These are phyloP conservation scores for Neonectria sp. DNA, from an alignment of 2,329 filamentous ascomycete species.

Conservation along the genomic window DNA sequence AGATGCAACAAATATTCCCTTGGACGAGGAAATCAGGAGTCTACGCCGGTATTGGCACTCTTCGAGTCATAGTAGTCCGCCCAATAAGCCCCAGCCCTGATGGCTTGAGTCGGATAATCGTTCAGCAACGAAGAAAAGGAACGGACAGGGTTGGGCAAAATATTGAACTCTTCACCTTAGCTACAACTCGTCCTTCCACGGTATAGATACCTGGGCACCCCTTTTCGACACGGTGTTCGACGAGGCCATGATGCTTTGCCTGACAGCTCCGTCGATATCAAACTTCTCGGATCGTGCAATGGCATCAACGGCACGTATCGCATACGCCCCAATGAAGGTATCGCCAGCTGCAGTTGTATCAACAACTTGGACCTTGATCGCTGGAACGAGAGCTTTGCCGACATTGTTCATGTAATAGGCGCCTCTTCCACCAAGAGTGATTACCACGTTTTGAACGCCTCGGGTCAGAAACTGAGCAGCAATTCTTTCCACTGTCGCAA, in stretches of 20 bases:
- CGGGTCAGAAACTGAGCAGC: slow-evolving; percentile 68
- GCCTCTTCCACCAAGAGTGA: slow-evolving; percentile 77
- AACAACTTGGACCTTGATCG: slow-evolving; percentile 68
- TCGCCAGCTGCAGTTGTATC: slow-evolving; percentile 84
- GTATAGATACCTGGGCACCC: neutral
- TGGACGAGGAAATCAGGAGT: neutral
- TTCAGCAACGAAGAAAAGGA: too few species aligned
- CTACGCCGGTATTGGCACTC: neutral
- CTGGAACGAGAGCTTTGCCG: slow-evolving; percentile 52
- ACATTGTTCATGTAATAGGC: slow-evolving; percentile 50
- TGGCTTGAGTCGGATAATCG: neutral
- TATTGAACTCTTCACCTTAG: neutral
- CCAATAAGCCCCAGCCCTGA: neutral
- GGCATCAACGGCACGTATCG: slow-evolving; percentile 55
- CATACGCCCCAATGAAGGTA: slow-evolving; percentile 81
- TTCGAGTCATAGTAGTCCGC: neutral
- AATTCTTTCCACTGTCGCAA: slow-evolving; percentile 54
- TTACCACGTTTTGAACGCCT: slow-evolving; percentile 75
- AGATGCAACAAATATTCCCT: neutral
- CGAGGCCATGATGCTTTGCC: neutral
- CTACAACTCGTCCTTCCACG: neutral
- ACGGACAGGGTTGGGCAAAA: neutral
- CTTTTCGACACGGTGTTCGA: neutral
- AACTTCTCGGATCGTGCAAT: neutral
- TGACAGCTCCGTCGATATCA: neutral